These are phyloP conservation scores for Murraya paniculata DNA, from an alignment of 345 rosid genomes.

Conservation along the genomic window DNA sequence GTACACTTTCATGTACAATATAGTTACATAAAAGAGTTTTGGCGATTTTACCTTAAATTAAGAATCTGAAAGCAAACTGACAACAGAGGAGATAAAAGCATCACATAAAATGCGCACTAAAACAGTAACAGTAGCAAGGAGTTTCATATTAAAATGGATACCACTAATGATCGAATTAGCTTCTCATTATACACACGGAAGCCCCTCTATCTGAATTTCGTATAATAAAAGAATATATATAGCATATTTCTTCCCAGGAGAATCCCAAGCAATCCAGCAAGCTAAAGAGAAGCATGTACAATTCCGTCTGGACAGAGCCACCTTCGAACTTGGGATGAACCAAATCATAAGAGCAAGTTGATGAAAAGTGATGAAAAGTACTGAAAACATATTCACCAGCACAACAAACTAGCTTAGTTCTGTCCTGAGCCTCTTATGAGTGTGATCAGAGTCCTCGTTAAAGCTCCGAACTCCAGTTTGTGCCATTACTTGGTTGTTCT, in stretches of 20 bases:
- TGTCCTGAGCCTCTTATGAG: conserved; percentile 44
- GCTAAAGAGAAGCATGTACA: conserved; percentile 35
- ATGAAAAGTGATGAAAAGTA: conserved; percentile 5
- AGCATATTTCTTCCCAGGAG: background rate
- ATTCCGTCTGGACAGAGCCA: conserved; percentile 23
- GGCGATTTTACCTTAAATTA: too few species aligned
- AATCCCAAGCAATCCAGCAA: conserved; percentile 21
- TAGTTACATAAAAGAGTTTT: background rate
- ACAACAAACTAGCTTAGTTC: conserved; percentile 28
- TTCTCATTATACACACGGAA: conserved; percentile 27
- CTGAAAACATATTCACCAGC: conserved; percentile 10
- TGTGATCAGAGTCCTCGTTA: conserved; percentile 36
- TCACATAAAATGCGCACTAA: background rate
- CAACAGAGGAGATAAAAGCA: background rate
- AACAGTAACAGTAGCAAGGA: background rate
- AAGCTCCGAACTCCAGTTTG: conserved; percentile 35
- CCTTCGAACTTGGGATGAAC: conserved; percentile 7
- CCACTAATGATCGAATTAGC: background rate
- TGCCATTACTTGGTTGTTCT: conserved; percentile 29
- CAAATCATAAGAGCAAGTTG: conserved; percentile 5
- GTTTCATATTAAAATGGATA: background rate
- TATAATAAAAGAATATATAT: conserved; percentile 18
- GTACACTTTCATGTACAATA: background rate
- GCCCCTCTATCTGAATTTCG: conserved; percentile 17
- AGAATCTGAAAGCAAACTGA: background rate